phyloP scores from a whole-genome alignment of 148 eudicot genomes.

The Camellia japonica region DNA sequence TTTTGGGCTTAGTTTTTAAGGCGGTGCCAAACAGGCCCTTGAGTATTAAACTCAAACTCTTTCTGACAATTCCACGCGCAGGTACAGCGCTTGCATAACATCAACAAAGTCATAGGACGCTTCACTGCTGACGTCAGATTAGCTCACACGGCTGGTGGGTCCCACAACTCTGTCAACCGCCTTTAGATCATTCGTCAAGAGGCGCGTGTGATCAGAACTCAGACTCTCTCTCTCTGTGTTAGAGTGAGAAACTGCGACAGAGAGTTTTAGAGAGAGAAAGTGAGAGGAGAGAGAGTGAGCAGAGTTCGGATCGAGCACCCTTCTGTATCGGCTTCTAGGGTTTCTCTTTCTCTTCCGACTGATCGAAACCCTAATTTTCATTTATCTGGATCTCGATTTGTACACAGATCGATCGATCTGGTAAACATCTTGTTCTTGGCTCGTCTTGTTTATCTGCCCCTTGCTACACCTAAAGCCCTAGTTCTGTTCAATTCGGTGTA shows the following conservation, averaged over 20 bases:
- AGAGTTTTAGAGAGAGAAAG: not conserved
- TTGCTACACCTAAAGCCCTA: not conserved
- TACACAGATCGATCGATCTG: not conserved
- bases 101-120: not conserved
- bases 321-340: conserved; percentile 3
- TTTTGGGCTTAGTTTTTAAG: no score
- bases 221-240: not conserved
- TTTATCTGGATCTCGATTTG: not conserved
- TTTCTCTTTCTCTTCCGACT: conserved; percentile 1
- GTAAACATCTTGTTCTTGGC: not conserved
- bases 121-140: not conserved
- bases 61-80: not conserved
- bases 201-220: conserved; percentile 5
- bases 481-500: not conserved
- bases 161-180: not conserved
- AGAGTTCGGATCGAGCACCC: conserved; percentile 16
- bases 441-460: not conserved
- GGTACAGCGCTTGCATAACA: not conserved
- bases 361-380: conserved; percentile 14
- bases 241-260: not conserved
- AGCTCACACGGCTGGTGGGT: not conserved
- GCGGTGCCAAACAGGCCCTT: no score
- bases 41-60: no score
- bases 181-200: not conserved
- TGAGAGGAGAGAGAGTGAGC: not conserved